Evolutionary conservation across 169 alveolate genomes (phyloP).

Genomic region (Cryptosporidium andersoni): DNA sequence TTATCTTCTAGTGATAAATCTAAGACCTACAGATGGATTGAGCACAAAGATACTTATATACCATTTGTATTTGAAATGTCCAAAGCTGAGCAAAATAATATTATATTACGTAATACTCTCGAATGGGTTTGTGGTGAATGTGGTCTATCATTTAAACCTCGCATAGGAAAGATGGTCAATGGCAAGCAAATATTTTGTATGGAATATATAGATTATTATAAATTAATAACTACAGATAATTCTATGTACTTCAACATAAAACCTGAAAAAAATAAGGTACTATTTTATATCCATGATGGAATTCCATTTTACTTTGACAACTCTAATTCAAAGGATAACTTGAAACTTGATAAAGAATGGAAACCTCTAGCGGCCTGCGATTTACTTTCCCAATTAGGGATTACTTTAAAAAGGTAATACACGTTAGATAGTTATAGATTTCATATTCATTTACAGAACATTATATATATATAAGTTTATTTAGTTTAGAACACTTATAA

Average conservation of each 20-base stretch:
- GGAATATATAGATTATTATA: slow-evolving; percentile 2
- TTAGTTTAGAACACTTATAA: background rate
- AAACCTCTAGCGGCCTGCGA: slow-evolving; percentile 1
- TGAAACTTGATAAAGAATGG: slow-evolving; percentile 6
- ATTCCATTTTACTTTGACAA: background rate
- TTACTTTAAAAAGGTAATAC: too few relatives aligned
- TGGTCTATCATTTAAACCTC: slow-evolving; percentile 18
- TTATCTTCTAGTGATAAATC: background rate
- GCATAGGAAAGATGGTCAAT: background rate
- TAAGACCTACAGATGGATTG: slow-evolving; percentile 14
- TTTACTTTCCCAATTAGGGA: too few relatives aligned
- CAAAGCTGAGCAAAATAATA: slow-evolving; percentile 1
- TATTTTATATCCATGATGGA: slow-evolving; percentile 30
- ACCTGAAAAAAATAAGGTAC: background rate
- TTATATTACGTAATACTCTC: background rate
- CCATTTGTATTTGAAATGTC: background rate
- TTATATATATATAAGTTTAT: background rate
- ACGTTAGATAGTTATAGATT: too few relatives aligned
- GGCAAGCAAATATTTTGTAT: slow-evolving; percentile 35
- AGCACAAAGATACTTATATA: background rate
- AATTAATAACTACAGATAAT: background rate
- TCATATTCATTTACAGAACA: too few relatives aligned
- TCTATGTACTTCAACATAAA: slow-evolving; percentile 5
- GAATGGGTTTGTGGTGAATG: slow-evolving; percentile 52
- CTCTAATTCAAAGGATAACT: background rate